A percentile compares a stretch with the other conserved stretches of the same genome.
These are phyloP conservation scores for Cladosporium cucumerinum DNA, from an alignment of 2,329 filamentous ascomycete genomes.

Conservation along the genomic window DNA sequence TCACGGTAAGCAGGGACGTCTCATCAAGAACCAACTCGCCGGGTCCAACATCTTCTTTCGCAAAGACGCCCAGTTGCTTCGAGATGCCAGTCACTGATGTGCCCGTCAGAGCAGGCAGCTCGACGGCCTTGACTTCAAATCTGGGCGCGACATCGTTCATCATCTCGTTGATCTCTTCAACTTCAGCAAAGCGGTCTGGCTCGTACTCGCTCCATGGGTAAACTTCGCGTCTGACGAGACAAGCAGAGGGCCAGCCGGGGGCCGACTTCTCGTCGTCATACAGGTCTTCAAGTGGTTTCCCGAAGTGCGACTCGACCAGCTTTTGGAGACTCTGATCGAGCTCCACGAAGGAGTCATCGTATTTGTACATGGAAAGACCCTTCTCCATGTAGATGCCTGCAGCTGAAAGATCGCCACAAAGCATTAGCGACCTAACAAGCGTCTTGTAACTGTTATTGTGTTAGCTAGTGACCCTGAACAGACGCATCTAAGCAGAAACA, in stretches of 20 bases:
- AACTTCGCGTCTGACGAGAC: constrained; percentile 62
- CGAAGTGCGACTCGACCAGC: constrained; percentile 4
- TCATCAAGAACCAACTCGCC: constrained; percentile 77
- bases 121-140: constrained; percentile 72
- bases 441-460: neutral
- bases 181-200: constrained; percentile 53
- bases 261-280: constrained; percentile 15
- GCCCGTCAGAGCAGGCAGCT: constrained; percentile 64
- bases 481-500: neutral
- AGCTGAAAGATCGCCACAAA: constrained; percentile 15
- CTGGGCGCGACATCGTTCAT: constrained; percentile 71
- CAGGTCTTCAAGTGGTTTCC: constrained; percentile 3
- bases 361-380: constrained; percentile 11
- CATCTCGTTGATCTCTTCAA: constrained; percentile 68
- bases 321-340: constrained; percentile 1
- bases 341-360: constrained; percentile 11
- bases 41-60: constrained; percentile 72
- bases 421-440: constrained; percentile 9
- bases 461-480: neutral
- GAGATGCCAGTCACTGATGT: constrained; percentile 45
- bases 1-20: constrained; percentile 81
- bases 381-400: constrained; percentile 16
- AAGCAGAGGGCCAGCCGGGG: constrained; percentile 62
- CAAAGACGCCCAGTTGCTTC: constrained; percentile 85
- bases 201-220: constrained; percentile 64